Evolutionary conservation across 768 basidiomycete species (phyloP).

Genomic region (Amanita fuliginea): DNA sequence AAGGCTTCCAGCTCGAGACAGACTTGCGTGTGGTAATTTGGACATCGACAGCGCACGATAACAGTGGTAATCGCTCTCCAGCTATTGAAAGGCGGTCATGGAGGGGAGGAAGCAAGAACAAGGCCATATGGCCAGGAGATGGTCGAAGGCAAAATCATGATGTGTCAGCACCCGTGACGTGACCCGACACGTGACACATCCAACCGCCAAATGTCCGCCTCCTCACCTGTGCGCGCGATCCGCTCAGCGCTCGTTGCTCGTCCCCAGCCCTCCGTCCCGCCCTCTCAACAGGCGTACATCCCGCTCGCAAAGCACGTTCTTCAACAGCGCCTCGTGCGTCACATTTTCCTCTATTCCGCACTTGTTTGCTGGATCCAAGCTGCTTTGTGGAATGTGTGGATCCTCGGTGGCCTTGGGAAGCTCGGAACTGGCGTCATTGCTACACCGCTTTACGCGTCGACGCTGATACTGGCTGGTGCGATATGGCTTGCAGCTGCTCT

Average conservation of each 20-base stretch:
- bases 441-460: constrained; percentile 30
- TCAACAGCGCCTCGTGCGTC: constrained; percentile 44
- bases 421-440: constrained; percentile 22
- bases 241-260: constrained; percentile 23
- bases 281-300: constrained; percentile 49
- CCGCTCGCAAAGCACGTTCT: constrained; percentile 55
- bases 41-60: too few species aligned
- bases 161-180: background rate
- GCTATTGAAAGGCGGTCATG: too few species aligned
- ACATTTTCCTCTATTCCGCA: constrained; percentile 41
- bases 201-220: background rate
- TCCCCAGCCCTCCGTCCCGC: constrained; percentile 43
- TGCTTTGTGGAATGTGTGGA: constrained; percentile 32
- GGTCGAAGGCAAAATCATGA: too few species aligned
- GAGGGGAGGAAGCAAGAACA: too few species aligned
- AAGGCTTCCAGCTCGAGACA: background rate
- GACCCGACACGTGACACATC: background rate
- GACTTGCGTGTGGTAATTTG: background rate
- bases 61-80: too few species aligned
- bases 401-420: constrained; percentile 21
- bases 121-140: too few species aligned
- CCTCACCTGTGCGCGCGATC: background rate
- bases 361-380: constrained; percentile 33
- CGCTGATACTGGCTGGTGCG: constrained; percentile 27
- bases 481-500: constrained; percentile 44